Conservation (phyloP, 2,329 filamentous ascomycete genomes). For the Teratosphaeria pseudoeucalypti region DNA sequence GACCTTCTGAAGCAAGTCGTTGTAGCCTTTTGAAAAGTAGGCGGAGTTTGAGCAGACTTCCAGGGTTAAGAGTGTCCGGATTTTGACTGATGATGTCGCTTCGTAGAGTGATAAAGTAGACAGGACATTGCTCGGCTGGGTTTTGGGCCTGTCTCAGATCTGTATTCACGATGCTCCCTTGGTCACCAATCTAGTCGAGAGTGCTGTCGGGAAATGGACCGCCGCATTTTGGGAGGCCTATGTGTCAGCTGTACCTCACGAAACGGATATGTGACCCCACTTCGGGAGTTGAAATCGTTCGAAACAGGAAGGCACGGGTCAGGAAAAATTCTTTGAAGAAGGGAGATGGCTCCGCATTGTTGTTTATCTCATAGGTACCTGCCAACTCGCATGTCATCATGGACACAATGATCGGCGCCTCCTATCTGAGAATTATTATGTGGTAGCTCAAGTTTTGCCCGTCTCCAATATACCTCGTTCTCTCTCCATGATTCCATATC, state of each 20-base stretch:
- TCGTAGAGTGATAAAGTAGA: too few relatives aligned
- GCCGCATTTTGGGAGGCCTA: too few relatives aligned
- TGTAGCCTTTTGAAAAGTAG: neutral
- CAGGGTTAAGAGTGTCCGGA: neutral
- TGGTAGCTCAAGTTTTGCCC: neutral
- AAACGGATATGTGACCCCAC: neutral
- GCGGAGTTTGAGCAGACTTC: neutral
- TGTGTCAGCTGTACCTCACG: neutral
- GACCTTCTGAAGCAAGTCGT: neutral
- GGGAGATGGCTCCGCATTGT: neutral
- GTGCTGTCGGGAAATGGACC: too few relatives aligned
- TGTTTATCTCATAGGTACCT: neutral
- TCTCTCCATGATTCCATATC: neutral
- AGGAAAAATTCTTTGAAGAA: neutral
- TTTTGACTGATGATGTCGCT: neutral
- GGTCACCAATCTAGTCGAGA: too few relatives aligned
- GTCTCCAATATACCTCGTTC: neutral
- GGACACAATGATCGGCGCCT: neutral
- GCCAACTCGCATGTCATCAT: neutral
- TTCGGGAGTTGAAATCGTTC: neutral
- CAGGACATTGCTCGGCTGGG: too few relatives aligned
- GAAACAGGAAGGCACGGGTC: neutral
- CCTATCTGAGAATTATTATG: neutral
- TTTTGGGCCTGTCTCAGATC: neutral
- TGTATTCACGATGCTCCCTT: neutral